Base-by-base conservation (phyloP, 179 eudicot species). In the Sideroxylon spinosum region DNA sequence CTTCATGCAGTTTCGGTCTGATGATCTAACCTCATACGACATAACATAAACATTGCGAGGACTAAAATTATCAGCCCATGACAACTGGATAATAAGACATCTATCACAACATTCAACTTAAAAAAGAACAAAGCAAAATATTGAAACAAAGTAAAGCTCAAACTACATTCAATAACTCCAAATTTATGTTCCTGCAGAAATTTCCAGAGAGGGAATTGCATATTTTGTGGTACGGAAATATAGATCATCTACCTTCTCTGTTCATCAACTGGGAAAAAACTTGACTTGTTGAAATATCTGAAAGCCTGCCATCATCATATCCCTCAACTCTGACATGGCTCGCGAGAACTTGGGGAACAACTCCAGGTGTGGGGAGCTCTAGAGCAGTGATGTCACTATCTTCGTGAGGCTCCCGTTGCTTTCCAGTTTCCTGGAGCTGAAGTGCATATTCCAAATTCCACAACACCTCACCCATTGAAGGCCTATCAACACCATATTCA, bases 381-480 rank as follows among this genome's bases (percentile, higher is more conserved):
- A 80, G 59, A 25, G 76, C 72, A 2, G 75, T 76, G 12, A 57
- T 60, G n/a, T 57, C 79, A 48, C 78, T 77, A 16, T 80, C 32
- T 9, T 83, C 88, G 52, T 78, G 65, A 7, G 76, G 46, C 29
- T 82, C 91, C 23, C 64, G 25, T 71, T 22, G 79, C 22, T 52
- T 53, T 74, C 78, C 89, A 62, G 75, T 81, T 76, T 89, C 89
- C 61, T 93, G 95, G 20, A 91, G 86, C 83, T 87, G 95, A 78
- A 91, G 85, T 17, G 90, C 92, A 73, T 90, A 79, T 81, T 93
- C 97, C 85, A 93, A 80, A 76, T 93, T 93, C 97, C 97, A 91
- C 68, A 93, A 77, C 28, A 93, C 97, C 60, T 91, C 97, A 4
- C 97, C 97, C 86, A 93, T 93, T 1, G 91, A 86, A 14, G 97